Evolutionary conservation across 2,329 filamentous ascomycete species (phyloP), one percentile per base, ranked within the genome.

Genomic region (Aspergillus aculeatinus): DNA sequence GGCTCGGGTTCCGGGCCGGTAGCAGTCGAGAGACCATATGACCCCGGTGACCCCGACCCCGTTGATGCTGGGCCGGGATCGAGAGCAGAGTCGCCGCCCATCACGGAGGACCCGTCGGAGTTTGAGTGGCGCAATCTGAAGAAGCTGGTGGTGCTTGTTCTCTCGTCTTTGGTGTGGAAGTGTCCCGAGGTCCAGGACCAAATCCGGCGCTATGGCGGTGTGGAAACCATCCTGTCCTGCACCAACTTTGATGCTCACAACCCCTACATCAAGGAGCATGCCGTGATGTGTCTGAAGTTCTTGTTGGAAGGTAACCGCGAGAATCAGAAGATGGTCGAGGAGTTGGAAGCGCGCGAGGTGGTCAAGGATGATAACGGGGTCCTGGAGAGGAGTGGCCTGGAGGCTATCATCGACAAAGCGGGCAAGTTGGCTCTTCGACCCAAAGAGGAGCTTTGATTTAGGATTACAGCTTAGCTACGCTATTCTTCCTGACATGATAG

Each of bases 221-320:
- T 98, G 48, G 90, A 96, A 66, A 88, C 91, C 0, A 83, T 98
- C 21, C 84, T 97, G 16, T 92, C 92, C 70, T 96, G 92, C 76
- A 97, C 92, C 68, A 85, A 88, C 33, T 95, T 95, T 72, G 94
- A 98, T 72, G 92, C 94, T 67, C 87, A 96, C 77, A 97, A 97
- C 71, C 92, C 92, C 0, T 97, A 94, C 72, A 93, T 96, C 64
- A 91, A 94, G 69, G 94, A 98, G 75, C 90, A 93, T 65, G 91
- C 92, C 2, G 91, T 93, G 53, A 88, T 96, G 72, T 93, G 90
- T 66, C 82, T 96, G n/a, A 93, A 94, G 72, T 96, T 86, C 67
- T 70, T 85, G 21, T 76, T 85, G 6, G 83, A 85, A 60, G 76
- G 76, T 1, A 82, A 81, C 58, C 70, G 73, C 12, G 79, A 81